These are phyloP conservation scores for Hypoxylon sp. DNA, from an alignment of 2,329 filamentous ascomycete species.

Conservation along the genomic window DNA sequence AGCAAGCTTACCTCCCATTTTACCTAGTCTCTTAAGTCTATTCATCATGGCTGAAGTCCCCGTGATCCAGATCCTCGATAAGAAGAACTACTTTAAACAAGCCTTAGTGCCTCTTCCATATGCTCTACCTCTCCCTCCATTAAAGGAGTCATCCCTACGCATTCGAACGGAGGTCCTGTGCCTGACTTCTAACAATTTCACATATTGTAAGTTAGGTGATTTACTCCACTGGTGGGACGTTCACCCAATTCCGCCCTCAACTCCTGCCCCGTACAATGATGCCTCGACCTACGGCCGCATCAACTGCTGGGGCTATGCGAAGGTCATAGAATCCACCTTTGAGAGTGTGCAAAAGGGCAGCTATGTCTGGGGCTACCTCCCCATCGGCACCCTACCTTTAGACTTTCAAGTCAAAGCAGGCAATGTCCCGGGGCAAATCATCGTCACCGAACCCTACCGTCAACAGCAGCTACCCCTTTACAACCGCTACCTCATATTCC, in stretches of 20 bases:
- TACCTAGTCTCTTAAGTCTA: not conserved
- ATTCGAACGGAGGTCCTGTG: slow-evolving; percentile 51
- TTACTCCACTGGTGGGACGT: slow-evolving; percentile 59
- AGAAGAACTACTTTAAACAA: slow-evolving; percentile 53
- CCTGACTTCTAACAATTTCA: slow-evolving; percentile 57
- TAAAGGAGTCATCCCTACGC: slow-evolving; percentile 53
- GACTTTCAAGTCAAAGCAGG: slow-evolving; percentile 56
- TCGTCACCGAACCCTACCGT: slow-evolving; percentile 58
- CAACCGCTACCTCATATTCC: slow-evolving; percentile 58
- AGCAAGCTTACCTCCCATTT: not conserved
- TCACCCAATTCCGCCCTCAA: slow-evolving; percentile 59
- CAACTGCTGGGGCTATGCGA: slow-evolving; percentile 65
- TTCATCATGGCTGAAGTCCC: slow-evolving; percentile 51
- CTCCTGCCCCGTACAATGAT: slow-evolving; percentile 57
- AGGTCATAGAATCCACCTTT: slow-evolving; percentile 60
- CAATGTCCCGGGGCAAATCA: slow-evolving; percentile 53
- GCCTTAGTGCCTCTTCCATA: slow-evolving; percentile 48
- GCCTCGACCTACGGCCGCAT: slow-evolving; percentile 61
- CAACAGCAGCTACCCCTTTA: slow-evolving; percentile 60
- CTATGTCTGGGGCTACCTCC: slow-evolving; percentile 62
- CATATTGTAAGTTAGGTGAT: slow-evolving; percentile 54
- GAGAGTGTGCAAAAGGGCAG: slow-evolving; percentile 54
- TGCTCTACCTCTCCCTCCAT: slow-evolving; percentile 47
- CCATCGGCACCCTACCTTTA: slow-evolving; percentile 57
- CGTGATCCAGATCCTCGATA: slow-evolving; percentile 53